Conservation (phyloP, 2,329 filamentous ascomycete species). For the Dactylonectria estremocensis region DNA sequence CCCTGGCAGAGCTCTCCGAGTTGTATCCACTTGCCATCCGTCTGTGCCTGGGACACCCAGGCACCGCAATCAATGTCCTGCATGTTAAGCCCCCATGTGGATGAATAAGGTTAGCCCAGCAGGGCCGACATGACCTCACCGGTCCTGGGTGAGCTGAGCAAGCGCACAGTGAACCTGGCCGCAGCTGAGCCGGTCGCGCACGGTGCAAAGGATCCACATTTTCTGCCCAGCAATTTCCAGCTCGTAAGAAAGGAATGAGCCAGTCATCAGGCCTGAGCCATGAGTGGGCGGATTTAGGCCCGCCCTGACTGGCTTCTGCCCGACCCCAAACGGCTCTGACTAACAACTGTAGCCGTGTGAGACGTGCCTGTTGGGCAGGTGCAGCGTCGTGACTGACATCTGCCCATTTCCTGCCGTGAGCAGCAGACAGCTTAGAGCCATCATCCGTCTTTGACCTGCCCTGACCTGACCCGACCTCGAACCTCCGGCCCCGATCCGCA, state of each 20-base stretch:
- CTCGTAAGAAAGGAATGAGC: not conserved
- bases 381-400: conserved; percentile 37
- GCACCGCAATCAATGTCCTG: conserved; percentile 21
- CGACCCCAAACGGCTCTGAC: conserved; percentile 25
- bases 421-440: conserved; percentile 28
- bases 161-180: conserved; percentile 13
- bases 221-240: conserved; percentile 17
- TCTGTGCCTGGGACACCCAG: not conserved
- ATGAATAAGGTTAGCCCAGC: conserved; percentile 34
- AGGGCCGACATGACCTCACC: conserved; percentile 32
- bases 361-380: conserved; percentile 31
- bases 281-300: conserved; percentile 3
- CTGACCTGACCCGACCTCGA: conserved; percentile 19
- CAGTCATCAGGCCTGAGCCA: not conserved
- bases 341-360: conserved; percentile 20
- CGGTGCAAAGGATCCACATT: not conserved
- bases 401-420: conserved; percentile 30
- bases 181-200: conserved; percentile 6
- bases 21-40: conserved; percentile 17
- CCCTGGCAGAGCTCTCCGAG: not conserved
- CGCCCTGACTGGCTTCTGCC: conserved; percentile 12
- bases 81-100: conserved; percentile 10
- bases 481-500: conserved; percentile 9
- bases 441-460: conserved; percentile 18
- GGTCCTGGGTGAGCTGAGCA: conserved; percentile 8